Evolutionary conservation across 345 rosid genomes (phyloP).

Genomic region (Dipteronia sinensis): DNA sequence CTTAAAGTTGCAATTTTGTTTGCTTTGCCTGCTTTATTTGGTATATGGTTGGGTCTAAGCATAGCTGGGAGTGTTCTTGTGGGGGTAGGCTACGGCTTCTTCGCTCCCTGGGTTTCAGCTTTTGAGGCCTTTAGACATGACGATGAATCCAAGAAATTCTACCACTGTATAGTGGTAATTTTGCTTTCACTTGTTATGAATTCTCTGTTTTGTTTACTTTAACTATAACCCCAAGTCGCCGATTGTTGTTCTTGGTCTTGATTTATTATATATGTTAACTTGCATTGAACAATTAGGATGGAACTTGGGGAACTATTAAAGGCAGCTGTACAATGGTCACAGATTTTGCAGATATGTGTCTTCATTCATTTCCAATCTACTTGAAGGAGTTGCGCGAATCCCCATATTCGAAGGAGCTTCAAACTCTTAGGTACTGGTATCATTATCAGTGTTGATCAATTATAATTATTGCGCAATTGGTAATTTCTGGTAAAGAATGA

Average conservation of each 20-base stretch:
- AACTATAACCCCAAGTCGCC: background rate
- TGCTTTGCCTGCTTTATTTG: conserved; percentile 66
- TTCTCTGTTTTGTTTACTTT: background rate
- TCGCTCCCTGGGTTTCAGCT: conserved; percentile 82
- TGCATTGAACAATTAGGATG: conserved; percentile 54
- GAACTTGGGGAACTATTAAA: conserved; percentile 75
- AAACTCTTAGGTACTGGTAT: conserved; percentile 63
- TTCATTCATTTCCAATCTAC: conserved; percentile 68
- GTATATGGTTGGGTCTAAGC: conserved; percentile 74
- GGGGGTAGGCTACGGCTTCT: conserved; percentile 82
- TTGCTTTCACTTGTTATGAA: background rate
- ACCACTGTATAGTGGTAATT: conserved; percentile 67
- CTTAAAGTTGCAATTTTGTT: conserved; percentile 64
- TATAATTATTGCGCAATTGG: background rate
- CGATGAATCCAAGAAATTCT: conserved; percentile 56
- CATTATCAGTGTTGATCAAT: background rate
- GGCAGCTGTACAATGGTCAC: conserved; percentile 75
- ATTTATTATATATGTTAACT: conserved; percentile 2
- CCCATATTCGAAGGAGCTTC: conserved; percentile 48
- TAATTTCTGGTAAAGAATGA: background rate
- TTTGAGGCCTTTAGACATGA: conserved; percentile 82
- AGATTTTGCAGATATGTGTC: conserved; percentile 77
- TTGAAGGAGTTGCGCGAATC: conserved; percentile 66
- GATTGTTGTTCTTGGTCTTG: background rate
- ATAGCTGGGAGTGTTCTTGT: conserved; percentile 61